Base-by-base conservation (phyloP, 345 rosid genomes). In the Ceriops tagal region DNA sequence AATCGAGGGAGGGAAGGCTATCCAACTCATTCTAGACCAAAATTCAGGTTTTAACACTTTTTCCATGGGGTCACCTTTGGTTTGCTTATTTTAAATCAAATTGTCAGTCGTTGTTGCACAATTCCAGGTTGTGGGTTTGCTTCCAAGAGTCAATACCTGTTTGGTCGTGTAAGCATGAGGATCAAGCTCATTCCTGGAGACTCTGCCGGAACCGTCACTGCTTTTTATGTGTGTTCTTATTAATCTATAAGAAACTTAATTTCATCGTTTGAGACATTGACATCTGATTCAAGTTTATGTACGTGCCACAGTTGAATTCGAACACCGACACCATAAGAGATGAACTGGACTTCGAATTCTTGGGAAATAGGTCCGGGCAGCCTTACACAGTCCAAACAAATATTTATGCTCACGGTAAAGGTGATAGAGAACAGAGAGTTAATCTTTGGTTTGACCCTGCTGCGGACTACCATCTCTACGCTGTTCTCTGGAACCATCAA, bases 171-270 rank as follows among this genome's bases (percentile, higher is more conserved):
- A 5, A 88, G 97, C 87, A 88, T 93, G 92, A 89, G 83, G 86
- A 88, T 93, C 83, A 93, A 91, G 86, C 98, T 93, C 66, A 8
- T 93, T 63, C 84, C 92, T 0, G 97, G 99, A 3, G 99, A 93
- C 82, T 93, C 97, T 19, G 99, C 99, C 16, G 99, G 97, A 77
- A 91, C 96, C 4, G 97, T 93, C 79, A 85, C 99, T 1, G 99
- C 99, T 76, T 93, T 93, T 76, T 93, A 92, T 58, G 97, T 92
- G 76, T 53, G 86, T 62, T 34, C 4, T n/a, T 43, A 8, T 31
- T 20, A n/a, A 20, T 34, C 37, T 34, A 34, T 34, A 1, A 7
- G 9, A 34, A 34, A 7, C 37, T 34, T 34, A 34, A 34, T 34
- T 19, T 73, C 19, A 46, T 3, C 5, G 27, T n/a, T 6, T 10